phyloP scores from a whole-genome alignment of 2,329 filamentous ascomycete genomes.

The Fonsecaea monophora region DNA sequence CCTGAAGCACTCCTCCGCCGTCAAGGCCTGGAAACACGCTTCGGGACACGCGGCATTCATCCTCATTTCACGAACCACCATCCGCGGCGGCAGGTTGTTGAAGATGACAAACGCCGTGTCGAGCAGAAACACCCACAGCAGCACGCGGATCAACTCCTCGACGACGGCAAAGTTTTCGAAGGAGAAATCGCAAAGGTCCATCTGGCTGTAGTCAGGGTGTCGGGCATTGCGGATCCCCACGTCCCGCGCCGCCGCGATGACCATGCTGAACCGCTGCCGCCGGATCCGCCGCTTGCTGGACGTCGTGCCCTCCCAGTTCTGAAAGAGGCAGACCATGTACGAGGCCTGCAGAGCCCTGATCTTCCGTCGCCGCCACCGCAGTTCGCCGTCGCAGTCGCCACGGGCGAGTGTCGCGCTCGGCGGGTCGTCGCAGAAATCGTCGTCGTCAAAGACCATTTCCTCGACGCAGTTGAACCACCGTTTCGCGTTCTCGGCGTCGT shows the following conservation, averaged over 20 bases:
- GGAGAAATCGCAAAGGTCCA: conserved; percentile 43
- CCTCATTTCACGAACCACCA: conserved; percentile 51
- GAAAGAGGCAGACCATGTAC: conserved; percentile 49
- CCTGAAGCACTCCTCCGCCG: conserved; percentile 43
- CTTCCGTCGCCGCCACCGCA: conserved; percentile 32
- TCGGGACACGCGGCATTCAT: conserved; percentile 48
- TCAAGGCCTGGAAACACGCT: conserved; percentile 48
- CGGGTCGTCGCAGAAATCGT: conserved; percentile 46
- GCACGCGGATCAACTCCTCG: conserved; percentile 47
- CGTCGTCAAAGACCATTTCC: conserved; percentile 48
- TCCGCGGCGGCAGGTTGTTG: conserved; percentile 51
- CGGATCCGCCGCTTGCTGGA: conserved; percentile 47
- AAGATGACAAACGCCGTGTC: conserved; percentile 52
- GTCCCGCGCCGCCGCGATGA: conserved; percentile 43
- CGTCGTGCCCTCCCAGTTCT: conserved; percentile 51
- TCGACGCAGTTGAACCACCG: conserved; percentile 50
- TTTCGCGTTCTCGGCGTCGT: conserved; percentile 44
- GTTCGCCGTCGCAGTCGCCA: neutral
- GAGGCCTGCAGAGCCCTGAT: conserved; percentile 49
- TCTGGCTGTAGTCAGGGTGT: conserved; percentile 31
- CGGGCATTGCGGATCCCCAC: conserved; percentile 44
- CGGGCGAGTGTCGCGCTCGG: conserved; percentile 25
- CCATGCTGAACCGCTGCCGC: conserved; percentile 43
- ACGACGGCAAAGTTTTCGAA: conserved; percentile 43
- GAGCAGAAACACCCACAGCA: conserved; percentile 48